Evolutionary conservation across 129 eudicot genomes (phyloP), one percentile per base, ranked within the genome.

Genomic region (Lonicera japonica): DNA sequence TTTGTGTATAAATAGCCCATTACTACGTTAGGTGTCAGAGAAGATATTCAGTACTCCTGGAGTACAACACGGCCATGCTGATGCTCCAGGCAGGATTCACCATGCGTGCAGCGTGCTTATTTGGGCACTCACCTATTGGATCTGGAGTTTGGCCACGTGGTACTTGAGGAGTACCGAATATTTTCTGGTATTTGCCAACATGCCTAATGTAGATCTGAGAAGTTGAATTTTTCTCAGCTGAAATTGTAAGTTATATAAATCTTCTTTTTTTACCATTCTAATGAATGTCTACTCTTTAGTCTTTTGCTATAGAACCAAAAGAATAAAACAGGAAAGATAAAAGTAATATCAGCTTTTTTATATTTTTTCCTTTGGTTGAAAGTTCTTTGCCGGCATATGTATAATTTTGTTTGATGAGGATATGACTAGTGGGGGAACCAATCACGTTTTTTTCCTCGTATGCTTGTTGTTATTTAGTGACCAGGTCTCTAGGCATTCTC

Each of bases 371-470:
- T 64, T 16, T 45, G 15, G 21, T 50, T 21, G 56, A 47, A 17
- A 57, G 39, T 19, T 20, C 25, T 69, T 60, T 41, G 15, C 63
- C 8, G 38, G 54, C 20, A 21, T 36, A 45, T 2, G 12, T 22
- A 56, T 8, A 16, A 62, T 40, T 36, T 29, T 38, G n/a, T 24
- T 9, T 50, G 54, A 19, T 19, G 25, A 51, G 39, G 69, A 70
- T 43, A 47, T 41, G 45, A 56, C 25, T 53, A 41, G 69, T 70
- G 75, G 69, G n/a, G 64, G 25, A 61, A 56, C 56, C 47, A 63
- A 63, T 8, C 36, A 53, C 52, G 61, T n/a, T 63, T 53, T 63
- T 53, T 62, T 25, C 50, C 64, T 62, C 17, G 51, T 68, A 14
- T 21, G 38, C n/a, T 19, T 23, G 66, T 39, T 48, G 1, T 25